Evolutionary conservation across 768 basidiomycete species (phyloP).

Genomic region (Panus rudis): DNA sequence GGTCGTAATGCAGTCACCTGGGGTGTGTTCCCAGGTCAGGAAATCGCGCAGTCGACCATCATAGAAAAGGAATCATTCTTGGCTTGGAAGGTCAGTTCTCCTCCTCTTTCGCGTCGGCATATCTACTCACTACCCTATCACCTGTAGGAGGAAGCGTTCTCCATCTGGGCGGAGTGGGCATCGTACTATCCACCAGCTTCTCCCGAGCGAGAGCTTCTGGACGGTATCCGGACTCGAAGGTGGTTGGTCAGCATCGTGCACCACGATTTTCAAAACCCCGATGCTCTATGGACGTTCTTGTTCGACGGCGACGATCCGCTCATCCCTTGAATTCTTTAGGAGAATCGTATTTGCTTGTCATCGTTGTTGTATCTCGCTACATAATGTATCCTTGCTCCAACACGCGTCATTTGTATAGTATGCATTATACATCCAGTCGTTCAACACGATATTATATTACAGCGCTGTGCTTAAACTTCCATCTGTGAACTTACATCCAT

Average conservation of each 20-base stretch:
- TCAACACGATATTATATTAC: too few relatives aligned
- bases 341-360: background rate
- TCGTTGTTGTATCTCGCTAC: background rate
- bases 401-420: too few relatives aligned
- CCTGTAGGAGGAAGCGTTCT: constrained; percentile 87
- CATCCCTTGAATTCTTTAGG: too few relatives aligned
- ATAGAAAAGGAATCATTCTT: constrained; percentile 93
- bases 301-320: constrained; percentile 29
- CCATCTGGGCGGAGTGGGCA: constrained; percentile 94
- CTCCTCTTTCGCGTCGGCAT: background rate
- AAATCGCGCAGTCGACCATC: constrained; percentile 93
- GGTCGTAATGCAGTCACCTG: constrained; percentile 95
- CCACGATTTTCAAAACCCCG: constrained; percentile 80
- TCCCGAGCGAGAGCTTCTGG: constrained; percentile 63
- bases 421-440: too few relatives aligned
- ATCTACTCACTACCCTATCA: background rate
- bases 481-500: too few relatives aligned
- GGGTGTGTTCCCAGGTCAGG: constrained; percentile 97
- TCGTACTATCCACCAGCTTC: constrained; percentile 76
- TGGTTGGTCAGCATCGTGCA: constrained; percentile 94
- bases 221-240: constrained; percentile 58
- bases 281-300: constrained; percentile 83
- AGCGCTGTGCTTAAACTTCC: too few relatives aligned
- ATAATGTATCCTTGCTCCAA: too few relatives aligned
- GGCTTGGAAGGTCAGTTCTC: constrained; percentile 83